These are phyloP conservation scores for Cucurbita argyrosperma DNA, from an alignment of 306 rosid genomes.

Conservation along the genomic window DNA sequence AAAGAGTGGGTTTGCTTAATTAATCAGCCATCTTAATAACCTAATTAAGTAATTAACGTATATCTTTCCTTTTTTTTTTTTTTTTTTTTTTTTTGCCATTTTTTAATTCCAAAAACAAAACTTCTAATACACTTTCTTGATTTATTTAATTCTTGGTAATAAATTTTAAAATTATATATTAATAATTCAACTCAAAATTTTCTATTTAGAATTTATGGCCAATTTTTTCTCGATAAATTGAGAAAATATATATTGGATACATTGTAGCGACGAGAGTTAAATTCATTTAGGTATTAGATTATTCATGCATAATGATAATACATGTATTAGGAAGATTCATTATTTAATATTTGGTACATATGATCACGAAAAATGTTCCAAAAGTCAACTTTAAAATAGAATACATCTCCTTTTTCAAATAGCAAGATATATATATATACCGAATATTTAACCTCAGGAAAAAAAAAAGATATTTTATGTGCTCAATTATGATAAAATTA, in stretches of 20 bases:
- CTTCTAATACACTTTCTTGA: not conserved
- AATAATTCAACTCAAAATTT: not conserved
- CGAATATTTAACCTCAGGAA: too few relatives aligned
- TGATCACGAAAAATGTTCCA: too few relatives aligned
- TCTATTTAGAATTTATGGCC: not conserved
- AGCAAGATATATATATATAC: too few relatives aligned
- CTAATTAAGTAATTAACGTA: not conserved
- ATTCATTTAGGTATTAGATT: too few relatives aligned
- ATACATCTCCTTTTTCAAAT: too few relatives aligned
- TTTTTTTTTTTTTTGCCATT: not conserved
- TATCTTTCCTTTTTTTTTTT: not conserved
- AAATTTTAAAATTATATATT: not conserved
- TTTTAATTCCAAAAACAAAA: not conserved
- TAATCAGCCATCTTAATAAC: not conserved
- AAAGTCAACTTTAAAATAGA: too few relatives aligned
- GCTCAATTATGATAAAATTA: not conserved
- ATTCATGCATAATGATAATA: too few relatives aligned
- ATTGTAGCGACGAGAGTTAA: too few relatives aligned
- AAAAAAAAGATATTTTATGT: too few relatives aligned
- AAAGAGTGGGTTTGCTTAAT: not conserved
- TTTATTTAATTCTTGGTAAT: not conserved
- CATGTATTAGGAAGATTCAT: too few relatives aligned
- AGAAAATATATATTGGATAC: not conserved
- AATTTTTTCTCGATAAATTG: not conserved
- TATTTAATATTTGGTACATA: too few relatives aligned